Evolutionary conservation across 345 rosid species (phyloP).

Genomic region (Eucalyptus caleyi): DNA sequence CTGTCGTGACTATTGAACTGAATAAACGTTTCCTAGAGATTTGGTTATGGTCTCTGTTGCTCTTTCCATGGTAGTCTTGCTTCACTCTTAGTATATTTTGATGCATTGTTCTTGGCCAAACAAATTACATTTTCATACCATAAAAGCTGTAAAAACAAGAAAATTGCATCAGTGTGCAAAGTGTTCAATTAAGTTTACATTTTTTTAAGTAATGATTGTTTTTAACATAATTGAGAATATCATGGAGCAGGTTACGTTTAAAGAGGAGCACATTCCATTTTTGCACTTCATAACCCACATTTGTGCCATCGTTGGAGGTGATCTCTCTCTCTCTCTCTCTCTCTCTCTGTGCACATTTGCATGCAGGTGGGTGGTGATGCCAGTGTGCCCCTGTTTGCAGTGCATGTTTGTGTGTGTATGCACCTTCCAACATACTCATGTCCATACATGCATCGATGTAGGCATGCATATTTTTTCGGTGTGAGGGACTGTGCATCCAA

Average conservation of each 20-base stretch:
- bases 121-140: not conserved
- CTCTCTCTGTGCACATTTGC: not conserved
- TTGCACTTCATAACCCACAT: slow-evolving; percentile 79
- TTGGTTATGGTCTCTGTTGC: not conserved
- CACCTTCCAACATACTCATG: not conserved
- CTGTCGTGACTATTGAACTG: not conserved
- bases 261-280: slow-evolving; percentile 61
- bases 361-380: not conserved
- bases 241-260: slow-evolving; percentile 50
- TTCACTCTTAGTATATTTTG: not conserved
- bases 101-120: not conserved
- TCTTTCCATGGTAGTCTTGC: not conserved
- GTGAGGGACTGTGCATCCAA: not conserved
- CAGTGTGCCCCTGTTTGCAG: not conserved
- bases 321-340: not conserved
- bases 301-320: slow-evolving; percentile 89
- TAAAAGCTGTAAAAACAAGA: not conserved
- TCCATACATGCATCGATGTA: not conserved
- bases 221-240: not conserved
- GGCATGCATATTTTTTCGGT: not conserved
- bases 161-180: not conserved
- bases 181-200: not conserved
- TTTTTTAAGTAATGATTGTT: not conserved
- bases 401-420: not conserved
- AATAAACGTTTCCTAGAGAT: not conserved